Conservation (phyloP, 2,329 filamentous ascomycete genomes). For the Ophiocordyceps camponoti-saundersi region DNA sequence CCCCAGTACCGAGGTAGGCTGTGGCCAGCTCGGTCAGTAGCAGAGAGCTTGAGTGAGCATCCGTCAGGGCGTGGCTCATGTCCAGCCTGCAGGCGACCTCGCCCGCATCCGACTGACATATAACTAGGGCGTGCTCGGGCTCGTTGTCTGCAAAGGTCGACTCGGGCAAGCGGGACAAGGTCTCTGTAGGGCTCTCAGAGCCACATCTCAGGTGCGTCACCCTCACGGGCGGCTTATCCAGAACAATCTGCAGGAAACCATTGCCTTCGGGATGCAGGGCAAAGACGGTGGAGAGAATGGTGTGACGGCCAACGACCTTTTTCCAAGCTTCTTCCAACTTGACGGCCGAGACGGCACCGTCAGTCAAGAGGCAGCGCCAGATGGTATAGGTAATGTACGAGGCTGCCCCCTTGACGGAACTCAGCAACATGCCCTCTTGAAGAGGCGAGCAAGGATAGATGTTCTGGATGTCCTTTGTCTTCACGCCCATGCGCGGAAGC, state of each 20-base stretch:
- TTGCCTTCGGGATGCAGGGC: constrained; percentile 3
- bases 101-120: constrained; percentile 3
- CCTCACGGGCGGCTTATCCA: not conserved
- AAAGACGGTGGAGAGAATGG: constrained; percentile 3
- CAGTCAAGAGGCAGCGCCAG: constrained; percentile 3
- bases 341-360: not conserved
- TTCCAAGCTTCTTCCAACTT: constrained; percentile 5
- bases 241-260: constrained; percentile 4
- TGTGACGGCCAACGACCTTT: constrained; percentile 1
- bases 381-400: constrained; percentile 7
- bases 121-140: constrained; percentile 3
- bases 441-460: constrained; percentile 19
- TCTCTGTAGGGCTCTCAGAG: not conserved
- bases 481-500: constrained; percentile 1
- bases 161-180: not conserved
- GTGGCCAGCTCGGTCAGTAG: constrained; percentile 11
- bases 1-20: constrained; percentile 9
- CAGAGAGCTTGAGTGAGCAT: constrained; percentile 12
- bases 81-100: constrained; percentile 11
- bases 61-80: constrained; percentile 15
- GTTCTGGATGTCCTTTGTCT: constrained; percentile 1
- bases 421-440: constrained; percentile 19
- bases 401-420: constrained; percentile 7
- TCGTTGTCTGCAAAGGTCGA: constrained; percentile 2
- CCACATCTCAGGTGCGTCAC: not conserved